Evolutionary conservation across 2,329 filamentous ascomycete species (phyloP).

Genomic region (Elsinoe australis): DNA sequence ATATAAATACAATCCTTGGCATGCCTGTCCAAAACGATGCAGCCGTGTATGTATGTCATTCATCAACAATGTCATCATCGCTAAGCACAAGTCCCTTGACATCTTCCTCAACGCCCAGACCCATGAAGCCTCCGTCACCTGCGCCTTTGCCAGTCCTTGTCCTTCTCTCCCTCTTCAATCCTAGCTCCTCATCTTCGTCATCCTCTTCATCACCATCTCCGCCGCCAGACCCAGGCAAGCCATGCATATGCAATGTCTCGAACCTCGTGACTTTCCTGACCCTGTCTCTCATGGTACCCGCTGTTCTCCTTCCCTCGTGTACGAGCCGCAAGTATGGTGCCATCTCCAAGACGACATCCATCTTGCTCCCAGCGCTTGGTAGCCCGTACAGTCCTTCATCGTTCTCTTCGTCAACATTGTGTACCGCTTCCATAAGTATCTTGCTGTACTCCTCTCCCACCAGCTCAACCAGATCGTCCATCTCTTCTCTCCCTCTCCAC

Average conservation of each 20-base stretch:
- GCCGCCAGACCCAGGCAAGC: conserved; percentile 51
- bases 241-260: conserved; percentile 67
- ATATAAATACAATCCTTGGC: no score
- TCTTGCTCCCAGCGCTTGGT: conserved; percentile 6
- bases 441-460: conserved; percentile 53
- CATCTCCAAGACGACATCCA: conserved; percentile 2
- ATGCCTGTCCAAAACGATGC: no score
- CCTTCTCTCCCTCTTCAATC: conserved; percentile 18
- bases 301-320: conserved; percentile 7
- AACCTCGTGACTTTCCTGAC: conserved; percentile 43
- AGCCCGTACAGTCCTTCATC: background rate
- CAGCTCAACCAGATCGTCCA: conserved; percentile 63
- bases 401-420: background rate
- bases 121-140: conserved; percentile 22
- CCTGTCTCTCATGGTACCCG: conserved; percentile 28
- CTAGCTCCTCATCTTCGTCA: conserved; percentile 16
- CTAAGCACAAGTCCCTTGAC: conserved; percentile 36
- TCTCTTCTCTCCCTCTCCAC: conserved; percentile 76
- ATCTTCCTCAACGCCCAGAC: conserved; percentile 25
- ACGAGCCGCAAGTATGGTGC: conserved; percentile 12
- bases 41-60: conserved; percentile 16
- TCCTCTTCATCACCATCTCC: conserved; percentile 24
- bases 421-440: conserved; percentile 28
- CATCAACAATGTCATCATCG: conserved; percentile 44
- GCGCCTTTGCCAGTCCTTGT: conserved; percentile 11